Conservation (phyloP, 2,329 filamentous ascomycete species). For the Trichoderma lentiforme region DNA sequence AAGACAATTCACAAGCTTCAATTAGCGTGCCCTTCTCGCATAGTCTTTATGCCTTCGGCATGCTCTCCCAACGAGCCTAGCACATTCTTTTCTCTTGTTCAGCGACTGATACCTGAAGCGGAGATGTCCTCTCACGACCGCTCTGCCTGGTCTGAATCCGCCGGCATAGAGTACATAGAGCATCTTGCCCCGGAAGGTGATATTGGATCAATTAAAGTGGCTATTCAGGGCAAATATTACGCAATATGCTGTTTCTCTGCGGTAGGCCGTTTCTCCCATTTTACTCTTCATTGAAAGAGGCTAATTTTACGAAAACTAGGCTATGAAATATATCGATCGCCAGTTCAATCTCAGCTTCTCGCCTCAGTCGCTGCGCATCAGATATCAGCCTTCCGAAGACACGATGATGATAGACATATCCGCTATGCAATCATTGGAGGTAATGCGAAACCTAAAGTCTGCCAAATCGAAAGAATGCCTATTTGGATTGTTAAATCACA, state of each 20-base stretch:
- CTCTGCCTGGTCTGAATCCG: conserved; percentile 76
- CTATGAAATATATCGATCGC: conserved; percentile 74
- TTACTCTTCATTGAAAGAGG: not conserved
- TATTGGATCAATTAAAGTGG: conserved; percentile 74
- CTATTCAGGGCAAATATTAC: conserved; percentile 79
- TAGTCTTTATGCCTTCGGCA: conserved; percentile 73
- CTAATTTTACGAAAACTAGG: conserved; percentile 47
- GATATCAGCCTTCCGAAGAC: conserved; percentile 82
- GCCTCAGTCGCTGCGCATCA: conserved; percentile 77
- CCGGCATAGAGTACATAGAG: conserved; percentile 74
- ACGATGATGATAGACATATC: conserved; percentile 95
- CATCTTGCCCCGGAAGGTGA: conserved; percentile 78
- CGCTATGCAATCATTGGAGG: conserved; percentile 80
- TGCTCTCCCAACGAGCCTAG: conserved; percentile 63
- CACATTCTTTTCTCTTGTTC: conserved; percentile 69
- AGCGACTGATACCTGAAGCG: conserved; percentile 48
- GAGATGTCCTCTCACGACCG: conserved; percentile 59
- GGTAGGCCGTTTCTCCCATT: conserved; percentile 46
- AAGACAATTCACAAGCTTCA: conserved; percentile 83
- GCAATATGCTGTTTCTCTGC: conserved; percentile 82
- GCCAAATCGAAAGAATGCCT: conserved; percentile 77
- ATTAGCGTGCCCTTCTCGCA: conserved; percentile 74
- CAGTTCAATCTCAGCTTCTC: conserved; percentile 66
- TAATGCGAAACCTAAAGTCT: conserved; percentile 82
- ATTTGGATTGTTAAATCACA: conserved; percentile 82